Evolutionary conservation across 116 monocot genomes (phyloP).

Genomic region (Trichopus zeylanicus): DNA sequence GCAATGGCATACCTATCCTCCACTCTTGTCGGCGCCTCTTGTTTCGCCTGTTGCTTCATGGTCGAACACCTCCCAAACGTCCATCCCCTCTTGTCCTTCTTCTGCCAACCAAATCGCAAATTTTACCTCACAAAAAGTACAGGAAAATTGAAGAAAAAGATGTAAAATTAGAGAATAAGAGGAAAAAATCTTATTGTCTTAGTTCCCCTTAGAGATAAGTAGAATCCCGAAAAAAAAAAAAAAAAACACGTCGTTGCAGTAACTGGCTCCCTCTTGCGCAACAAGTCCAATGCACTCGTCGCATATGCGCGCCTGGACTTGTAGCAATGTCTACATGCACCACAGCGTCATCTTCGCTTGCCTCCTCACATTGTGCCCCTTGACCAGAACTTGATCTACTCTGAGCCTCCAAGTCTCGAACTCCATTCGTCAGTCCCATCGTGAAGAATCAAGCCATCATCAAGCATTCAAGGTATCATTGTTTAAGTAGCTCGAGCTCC

Average conservation of each 20-base stretch:
- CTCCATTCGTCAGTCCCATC: too few relatives aligned
- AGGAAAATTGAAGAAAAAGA: neutral
- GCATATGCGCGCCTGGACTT: constrained; percentile 52
- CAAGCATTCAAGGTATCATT: too few relatives aligned
- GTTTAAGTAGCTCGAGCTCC: too few relatives aligned
- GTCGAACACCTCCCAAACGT: constrained; percentile 27
- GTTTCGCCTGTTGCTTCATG: neutral
- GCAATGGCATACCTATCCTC: constrained; percentile 46
- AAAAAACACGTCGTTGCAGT: neutral
- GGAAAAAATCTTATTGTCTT: constrained; percentile 23
- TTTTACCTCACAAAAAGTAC: neutral
- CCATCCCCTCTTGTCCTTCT: constrained; percentile 55
- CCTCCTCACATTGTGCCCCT: constrained; percentile 84
- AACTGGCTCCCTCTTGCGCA: too few relatives aligned
- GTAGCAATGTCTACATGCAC: constrained; percentile 88
- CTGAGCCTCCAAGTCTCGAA: too few relatives aligned
- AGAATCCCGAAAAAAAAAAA: constrained; percentile 55
- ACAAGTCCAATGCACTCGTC: constrained; percentile 65
- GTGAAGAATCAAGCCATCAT: too few relatives aligned
- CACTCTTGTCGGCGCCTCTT: constrained; percentile 3
- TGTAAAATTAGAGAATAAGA: neutral
- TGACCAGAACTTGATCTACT: constrained; percentile 89
- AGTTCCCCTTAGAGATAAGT: constrained; percentile 36
- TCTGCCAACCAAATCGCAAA: constrained; percentile 15
- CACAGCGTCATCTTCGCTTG: constrained; percentile 89